Evolutionary conservation across 352 stramenopile genomes (phyloP).

Genomic region (Pelagophyceae sp.): DNA sequence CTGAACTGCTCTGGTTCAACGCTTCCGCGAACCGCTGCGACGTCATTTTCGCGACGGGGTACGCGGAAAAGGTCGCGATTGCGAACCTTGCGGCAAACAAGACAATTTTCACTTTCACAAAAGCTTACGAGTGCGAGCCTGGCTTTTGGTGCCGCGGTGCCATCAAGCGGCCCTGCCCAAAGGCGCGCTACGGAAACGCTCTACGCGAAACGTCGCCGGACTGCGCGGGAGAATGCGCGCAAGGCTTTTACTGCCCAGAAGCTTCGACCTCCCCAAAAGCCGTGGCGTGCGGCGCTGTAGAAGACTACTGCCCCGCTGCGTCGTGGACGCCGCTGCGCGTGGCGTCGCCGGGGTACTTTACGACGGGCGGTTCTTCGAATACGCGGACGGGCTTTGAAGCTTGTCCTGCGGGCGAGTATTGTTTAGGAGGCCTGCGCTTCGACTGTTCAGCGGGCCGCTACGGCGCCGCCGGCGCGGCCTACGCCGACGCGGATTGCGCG

Average conservation of each 20-base stretch:
- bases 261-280: slow-evolving; percentile 35
- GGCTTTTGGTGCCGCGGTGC: slow-evolving; percentile 53
- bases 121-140: slow-evolving; percentile 43
- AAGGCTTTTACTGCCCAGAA: slow-evolving; percentile 55
- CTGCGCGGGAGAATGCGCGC: slow-evolving; percentile 48
- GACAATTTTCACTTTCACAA: background rate
- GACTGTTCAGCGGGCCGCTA: slow-evolving; percentile 63
- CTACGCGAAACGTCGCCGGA: slow-evolving; percentile 17
- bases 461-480: slow-evolving; percentile 34
- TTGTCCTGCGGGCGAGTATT: background rate
- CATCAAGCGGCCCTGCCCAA: slow-evolving; percentile 41
- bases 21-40: background rate
- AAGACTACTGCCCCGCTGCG: slow-evolving; percentile 16
- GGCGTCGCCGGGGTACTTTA: background rate
- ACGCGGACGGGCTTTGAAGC: slow-evolving; percentile 21
- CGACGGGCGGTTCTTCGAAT: slow-evolving; percentile 30
- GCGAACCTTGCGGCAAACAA: background rate
- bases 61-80: background rate
- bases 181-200: slow-evolving; percentile 44
- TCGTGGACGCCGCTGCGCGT: slow-evolving; percentile 43
- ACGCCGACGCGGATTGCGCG: slow-evolving; percentile 29
- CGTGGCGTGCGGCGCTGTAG: slow-evolving; percentile 26
- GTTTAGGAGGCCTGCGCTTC: slow-evolving; percentile 42
- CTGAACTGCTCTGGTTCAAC: slow-evolving; percentile 47
- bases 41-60: slow-evolving; percentile 39